Base-by-base conservation (phyloP, 768 basidiomycete genomes). In the Rubroboletus satanas region DNA sequence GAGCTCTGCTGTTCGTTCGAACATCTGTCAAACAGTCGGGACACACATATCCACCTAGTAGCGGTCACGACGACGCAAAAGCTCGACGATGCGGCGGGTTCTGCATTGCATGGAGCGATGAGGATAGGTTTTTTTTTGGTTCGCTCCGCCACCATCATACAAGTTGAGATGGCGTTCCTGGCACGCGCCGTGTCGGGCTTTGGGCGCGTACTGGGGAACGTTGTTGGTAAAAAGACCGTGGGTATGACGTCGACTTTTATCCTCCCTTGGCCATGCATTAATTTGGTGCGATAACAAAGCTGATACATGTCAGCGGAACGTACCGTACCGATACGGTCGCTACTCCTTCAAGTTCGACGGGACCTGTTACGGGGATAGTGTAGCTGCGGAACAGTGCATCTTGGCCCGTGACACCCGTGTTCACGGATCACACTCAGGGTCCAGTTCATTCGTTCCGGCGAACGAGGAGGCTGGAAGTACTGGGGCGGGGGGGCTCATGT, bases 371-470 rank as follows among this genome's bases (percentile, higher is more conserved):
- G n/a, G 41, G 28, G 28, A 46, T 43, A 15, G 7, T 7, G 18
- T 35, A 21, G 35, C 55, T 23, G 39, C 31, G 37, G 35, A 37
- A 33, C 39, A 33, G 38, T 38, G 31, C 29, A n/a, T 36, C 7
- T 37, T 21, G 36, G 23, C 29, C 21, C 18, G 23, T 51, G 44
- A 52, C 33, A 29, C 37, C 43, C 39, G 53, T 47, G 29, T 15
- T 8, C 43, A 67, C 59, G 64, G 65, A 65, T 58, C 62, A 59
- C 49, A 33, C 7, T 33, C 45, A 56, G 59, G 55, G 37, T 50
- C 49, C 17, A 37, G 21, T 17, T 51, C 17, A 14, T 8, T 38
- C 17, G n/a, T 8, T 38, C 32, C 32, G 21, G 15, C 31, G 9
- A 51, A 35, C 45, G 33, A 23, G 39, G n/a, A 32, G n/a, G 43